phyloP scores from a whole-genome alignment of 2,329 filamentous ascomycete genomes.

The Alternaria viburni region DNA sequence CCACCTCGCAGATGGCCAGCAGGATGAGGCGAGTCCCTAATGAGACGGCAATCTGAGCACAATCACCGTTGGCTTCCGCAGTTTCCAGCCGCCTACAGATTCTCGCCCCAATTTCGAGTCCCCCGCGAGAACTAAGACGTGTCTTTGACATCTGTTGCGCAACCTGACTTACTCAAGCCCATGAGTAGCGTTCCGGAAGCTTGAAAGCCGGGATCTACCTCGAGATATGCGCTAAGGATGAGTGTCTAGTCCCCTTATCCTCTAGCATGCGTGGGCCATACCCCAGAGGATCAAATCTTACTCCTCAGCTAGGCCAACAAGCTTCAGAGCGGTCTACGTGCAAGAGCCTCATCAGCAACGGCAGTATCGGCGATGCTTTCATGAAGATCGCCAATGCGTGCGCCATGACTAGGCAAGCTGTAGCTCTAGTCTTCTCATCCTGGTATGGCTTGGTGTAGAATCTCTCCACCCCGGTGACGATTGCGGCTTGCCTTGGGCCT shows the following conservation, averaged over 20 bases:
- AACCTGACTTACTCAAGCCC: not conserved
- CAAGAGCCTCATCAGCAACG: not conserved
- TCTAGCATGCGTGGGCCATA: not conserved
- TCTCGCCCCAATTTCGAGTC: not conserved
- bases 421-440: not conserved
- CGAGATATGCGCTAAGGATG: not conserved
- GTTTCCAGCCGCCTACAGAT: not conserved
- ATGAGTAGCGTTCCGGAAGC: not conserved
- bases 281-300: not conserved
- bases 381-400: constrained; percentile 5
- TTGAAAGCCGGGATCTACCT: constrained; percentile 2
- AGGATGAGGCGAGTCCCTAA: not conserved
- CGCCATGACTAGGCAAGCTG: not conserved
- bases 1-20: not conserved
- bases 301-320: not conserved
- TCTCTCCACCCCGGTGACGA: not conserved
- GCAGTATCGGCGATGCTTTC: not conserved
- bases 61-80: not conserved
- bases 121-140: not conserved
- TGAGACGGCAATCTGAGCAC: not conserved
- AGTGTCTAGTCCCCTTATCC: not conserved
- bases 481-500: not conserved
- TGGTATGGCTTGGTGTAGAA: not conserved
- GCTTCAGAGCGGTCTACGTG: not conserved
- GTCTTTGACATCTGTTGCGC: not conserved